A percentile compares a stretch with the other conserved stretches of the same genome.
phyloP scores from a whole-genome alignment of 2,329 filamentous ascomycete species.

The Ploettnerulaceae sp. region DNA sequence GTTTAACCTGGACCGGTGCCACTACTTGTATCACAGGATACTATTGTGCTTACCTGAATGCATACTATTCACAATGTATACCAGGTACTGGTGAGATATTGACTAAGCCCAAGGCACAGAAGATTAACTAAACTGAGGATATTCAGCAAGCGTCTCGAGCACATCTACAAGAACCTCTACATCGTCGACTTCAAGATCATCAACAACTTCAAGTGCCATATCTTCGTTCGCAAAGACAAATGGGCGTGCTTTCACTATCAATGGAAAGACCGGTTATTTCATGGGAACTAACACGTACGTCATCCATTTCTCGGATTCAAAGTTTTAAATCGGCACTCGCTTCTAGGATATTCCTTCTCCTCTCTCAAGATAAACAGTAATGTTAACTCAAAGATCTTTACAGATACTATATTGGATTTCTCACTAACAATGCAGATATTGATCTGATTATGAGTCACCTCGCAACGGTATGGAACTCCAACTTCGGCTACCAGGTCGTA shows the following conservation, averaged over 20 bases:
- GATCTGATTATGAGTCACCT: slow-evolving; percentile 48
- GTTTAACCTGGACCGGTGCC: not conserved
- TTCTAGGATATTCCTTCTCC: no score
- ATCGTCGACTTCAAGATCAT: slow-evolving; percentile 2
- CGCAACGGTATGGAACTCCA: slow-evolving; percentile 25
- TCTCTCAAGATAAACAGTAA: not conserved
- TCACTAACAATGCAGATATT: slow-evolving; percentile 50
- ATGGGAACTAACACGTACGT: slow-evolving; percentile 45
- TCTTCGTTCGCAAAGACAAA: slow-evolving; percentile 23
- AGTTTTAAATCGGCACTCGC: not conserved
- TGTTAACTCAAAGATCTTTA: no score
- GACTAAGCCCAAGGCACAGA: not conserved
- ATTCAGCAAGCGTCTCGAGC: slow-evolving; percentile 4
- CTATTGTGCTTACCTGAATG: not conserved
- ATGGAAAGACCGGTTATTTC: slow-evolving; percentile 45
- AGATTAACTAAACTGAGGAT: not conserved
- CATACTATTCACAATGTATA: not conserved
- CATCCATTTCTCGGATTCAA: not conserved
- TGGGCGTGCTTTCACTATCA: slow-evolving; percentile 38
- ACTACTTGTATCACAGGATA: not conserved
- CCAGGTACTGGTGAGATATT: not conserved
- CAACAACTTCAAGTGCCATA: slow-evolving; percentile 10
- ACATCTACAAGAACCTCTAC: slow-evolving; percentile 7
- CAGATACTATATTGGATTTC: slow-evolving; percentile 52
- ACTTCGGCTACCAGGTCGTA: not conserved